Evolutionary conservation across 805 yeast species (phyloP), one percentile per base, ranked within the genome.

Genomic region (Peterozyma xylosa): DNA sequence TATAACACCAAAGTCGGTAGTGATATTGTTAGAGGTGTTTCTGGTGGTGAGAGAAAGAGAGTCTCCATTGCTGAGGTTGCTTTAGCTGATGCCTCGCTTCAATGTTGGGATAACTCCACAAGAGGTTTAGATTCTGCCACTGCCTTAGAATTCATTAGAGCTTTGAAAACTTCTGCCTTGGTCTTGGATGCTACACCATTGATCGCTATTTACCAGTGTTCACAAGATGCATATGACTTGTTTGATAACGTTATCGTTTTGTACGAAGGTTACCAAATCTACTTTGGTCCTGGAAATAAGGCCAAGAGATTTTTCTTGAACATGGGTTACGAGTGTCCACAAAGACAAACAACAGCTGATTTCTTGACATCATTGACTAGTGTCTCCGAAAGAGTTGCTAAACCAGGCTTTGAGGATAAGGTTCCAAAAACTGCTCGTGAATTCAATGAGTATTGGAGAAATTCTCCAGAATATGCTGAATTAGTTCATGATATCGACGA

Each of bases 51-150:
- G 59, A 67, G 83, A 55, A 78, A 77, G 59, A 69, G 84, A 64
- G 80, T 78, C 16, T 74, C 81, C 14, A 77, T 78, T 58, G 81
- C 81, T 18, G 84, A 78, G 54, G 80, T 59, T 29, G 57, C 66
- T 7, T 52, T 67, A 29, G 58, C 68, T 42, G 78, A 78, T 48
- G 73, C 81, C 30, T 63, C 62, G 46, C 43, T 76, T 36, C 78
- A 76, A 54, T 73, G 78, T 60, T 76, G 82, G 81, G 82, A 80
- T 68, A 80, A 80, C 56, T 74, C 84, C 11, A 80, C 86, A 17
- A 75, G 86, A 67, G 86, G 86, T 58, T 71, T 80, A 52, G 86
- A 80, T 63, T 67, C 86, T 9, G 84, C 86, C 27, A 79, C 85
- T 39, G 86, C 86, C 30, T 65, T 77, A 54, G 84, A 79, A 55